A percentile compares a stretch with the other conserved stretches of the same genome.
Evolutionary conservation across 192 early-diverging fungal genomes (phyloP).

Genomic region (Piromyces finnis): DNA sequence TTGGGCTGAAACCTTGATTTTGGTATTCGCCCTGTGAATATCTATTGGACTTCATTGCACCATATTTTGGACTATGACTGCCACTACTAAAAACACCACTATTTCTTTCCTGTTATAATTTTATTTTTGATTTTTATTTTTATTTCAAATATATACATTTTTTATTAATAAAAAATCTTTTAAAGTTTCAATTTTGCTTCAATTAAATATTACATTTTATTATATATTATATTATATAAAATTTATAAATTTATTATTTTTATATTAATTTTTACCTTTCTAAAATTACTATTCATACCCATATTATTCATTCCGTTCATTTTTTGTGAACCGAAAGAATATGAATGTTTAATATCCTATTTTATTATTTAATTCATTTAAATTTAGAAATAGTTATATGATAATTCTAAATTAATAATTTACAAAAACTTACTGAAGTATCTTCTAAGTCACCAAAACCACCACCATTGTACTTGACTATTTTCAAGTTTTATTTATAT

Average conservation of each 20-base stretch:
- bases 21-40: neutral
- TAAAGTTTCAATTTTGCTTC: no score
- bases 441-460: neutral
- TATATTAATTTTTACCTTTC: no score
- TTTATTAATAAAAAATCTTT: no score
- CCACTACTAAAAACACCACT: neutral
- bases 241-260: no score
- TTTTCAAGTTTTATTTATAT: neutral
- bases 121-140: no score
- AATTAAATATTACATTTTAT: no score
- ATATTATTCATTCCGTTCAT: neutral
- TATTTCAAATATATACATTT: no score
- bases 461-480: neutral
- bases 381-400: no score
- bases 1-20: neutral
- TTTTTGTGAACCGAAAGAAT: neutral
- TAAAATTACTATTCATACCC: neutral
- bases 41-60: neutral
- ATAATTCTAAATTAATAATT: no score
- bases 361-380: no score
- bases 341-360: neutral
- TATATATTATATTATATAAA: no score
- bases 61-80: neutral
- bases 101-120: neutral
- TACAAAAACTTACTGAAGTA: neutral